These are phyloP conservation scores for Beauveria varroae DNA, from an alignment of 2,329 filamentous ascomycete species.

Conservation along the genomic window DNA sequence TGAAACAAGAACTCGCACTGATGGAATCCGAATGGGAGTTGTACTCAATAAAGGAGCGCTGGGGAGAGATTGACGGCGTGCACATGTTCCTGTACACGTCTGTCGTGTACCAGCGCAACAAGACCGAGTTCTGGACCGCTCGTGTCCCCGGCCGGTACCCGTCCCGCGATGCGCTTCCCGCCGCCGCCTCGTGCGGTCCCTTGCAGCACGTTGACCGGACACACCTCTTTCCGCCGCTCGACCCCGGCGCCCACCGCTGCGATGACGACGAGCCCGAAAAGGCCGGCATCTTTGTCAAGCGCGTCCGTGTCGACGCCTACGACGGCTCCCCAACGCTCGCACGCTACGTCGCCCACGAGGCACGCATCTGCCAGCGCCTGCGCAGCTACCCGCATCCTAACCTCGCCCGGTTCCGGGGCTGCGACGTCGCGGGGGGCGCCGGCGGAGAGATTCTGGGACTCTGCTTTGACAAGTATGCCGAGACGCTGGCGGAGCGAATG, in stretches of 20 bases:
- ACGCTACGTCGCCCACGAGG: slow-evolving; percentile 1
- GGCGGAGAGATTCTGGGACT: neutral
- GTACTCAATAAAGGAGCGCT: neutral
- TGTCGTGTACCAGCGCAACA: neutral
- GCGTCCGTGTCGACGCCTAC: neutral
- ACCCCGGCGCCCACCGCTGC: neutral
- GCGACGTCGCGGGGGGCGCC: neutral
- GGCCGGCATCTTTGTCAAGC: neutral
- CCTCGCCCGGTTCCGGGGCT: neutral
- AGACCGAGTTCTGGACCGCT: neutral
- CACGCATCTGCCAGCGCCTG: neutral
- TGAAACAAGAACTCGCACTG: no score
- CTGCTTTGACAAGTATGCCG: neutral
- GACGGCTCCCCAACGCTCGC: neutral
- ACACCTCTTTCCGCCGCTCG: neutral
- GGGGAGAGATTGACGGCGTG: neutral
- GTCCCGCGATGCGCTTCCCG: neutral
- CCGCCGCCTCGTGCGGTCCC: neutral
- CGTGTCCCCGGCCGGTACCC: neutral
- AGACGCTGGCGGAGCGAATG: neutral
- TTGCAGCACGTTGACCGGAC: neutral
- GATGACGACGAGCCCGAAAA: neutral
- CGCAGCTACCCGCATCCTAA: neutral
- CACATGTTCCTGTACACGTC: neutral
- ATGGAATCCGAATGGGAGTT: neutral